A percentile compares a stretch with the other conserved stretches of the same genome.
These are phyloP conservation scores for Schizophyllum amplum DNA, from an alignment of 1,284 basidiomycete species.

Conservation along the genomic window DNA sequence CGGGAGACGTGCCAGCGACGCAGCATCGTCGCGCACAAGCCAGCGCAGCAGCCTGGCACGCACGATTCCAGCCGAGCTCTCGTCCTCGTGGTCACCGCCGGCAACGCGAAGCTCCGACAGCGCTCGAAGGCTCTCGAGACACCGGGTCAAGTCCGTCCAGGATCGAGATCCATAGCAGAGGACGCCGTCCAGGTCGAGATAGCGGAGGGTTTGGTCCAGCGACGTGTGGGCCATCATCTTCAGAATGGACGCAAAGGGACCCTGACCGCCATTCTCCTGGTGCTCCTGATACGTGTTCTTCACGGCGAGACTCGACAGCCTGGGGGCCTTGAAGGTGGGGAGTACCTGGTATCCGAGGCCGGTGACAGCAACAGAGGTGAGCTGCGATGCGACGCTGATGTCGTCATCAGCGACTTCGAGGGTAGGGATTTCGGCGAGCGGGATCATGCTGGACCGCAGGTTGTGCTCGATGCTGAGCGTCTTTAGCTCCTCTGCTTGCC, in stretches of 20 bases:
- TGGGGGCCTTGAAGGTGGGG: not conserved
- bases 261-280: too few relatives aligned
- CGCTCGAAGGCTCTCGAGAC: too few relatives aligned
- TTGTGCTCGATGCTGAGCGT: not conserved
- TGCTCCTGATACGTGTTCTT: not conserved
- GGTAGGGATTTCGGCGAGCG: not conserved
- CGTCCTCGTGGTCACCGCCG: too few relatives aligned
- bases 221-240: not conserved
- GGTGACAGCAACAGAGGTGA: not conserved
- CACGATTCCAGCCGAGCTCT: too few relatives aligned
- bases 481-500: not conserved
- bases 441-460: not conserved
- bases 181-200: not conserved
- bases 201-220: not conserved
- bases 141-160: too few relatives aligned
- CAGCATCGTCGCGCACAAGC: too few relatives aligned
- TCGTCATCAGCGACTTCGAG: not conserved
- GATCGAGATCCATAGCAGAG: not conserved
- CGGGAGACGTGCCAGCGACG: too few relatives aligned
- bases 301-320: not conserved
- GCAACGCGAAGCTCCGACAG: too few relatives aligned
- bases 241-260: not conserved
- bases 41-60: too few relatives aligned
- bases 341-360: not conserved
- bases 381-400: not conserved